A percentile compares a stretch with the other conserved stretches of the same genome.
Conservation (phyloP, 2,329 filamentous ascomycete species). For the Cladosporium sp. region DNA sequence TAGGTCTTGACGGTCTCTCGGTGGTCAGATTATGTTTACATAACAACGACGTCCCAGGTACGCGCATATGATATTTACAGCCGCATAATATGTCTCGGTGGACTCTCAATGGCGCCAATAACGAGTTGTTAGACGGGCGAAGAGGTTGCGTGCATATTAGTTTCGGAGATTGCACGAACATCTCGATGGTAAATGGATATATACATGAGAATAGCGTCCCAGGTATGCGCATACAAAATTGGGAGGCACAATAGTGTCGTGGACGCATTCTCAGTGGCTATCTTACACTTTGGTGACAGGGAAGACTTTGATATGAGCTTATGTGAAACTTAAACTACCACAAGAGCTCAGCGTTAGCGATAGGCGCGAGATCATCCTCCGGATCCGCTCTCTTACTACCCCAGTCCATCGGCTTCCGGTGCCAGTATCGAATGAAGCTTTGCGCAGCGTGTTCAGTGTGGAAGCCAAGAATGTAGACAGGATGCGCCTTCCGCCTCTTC, state of each 20-base stretch:
- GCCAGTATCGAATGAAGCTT: slow-evolving; percentile 55
- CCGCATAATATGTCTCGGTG: neutral
- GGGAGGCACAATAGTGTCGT: neutral
- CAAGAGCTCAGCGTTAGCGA: slow-evolving; percentile 50
- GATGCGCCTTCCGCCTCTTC: slow-evolving; percentile 45
- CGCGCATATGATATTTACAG: neutral
- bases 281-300: neutral
- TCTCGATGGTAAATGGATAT: neutral
- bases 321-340: slow-evolving; percentile 41
- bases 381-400: slow-evolving; percentile 24
- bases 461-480: slow-evolving; percentile 54
- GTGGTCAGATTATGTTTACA: neutral
- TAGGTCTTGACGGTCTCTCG: neutral
- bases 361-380: slow-evolving; percentile 41
- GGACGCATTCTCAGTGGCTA: neutral
- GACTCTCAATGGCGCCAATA: neutral
- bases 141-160: neutral
- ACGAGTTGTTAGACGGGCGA: neutral
- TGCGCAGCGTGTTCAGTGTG: slow-evolving; percentile 55
- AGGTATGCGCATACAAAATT: neutral
- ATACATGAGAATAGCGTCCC: neutral
- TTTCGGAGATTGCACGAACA: neutral
- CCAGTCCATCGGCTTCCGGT: slow-evolving; percentile 46
- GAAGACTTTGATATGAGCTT: neutral
- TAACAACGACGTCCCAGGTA: neutral